Evolutionary conservation across 2,329 filamentous ascomycete species (phyloP).

Genomic region (Aspergillus ochraceoroseus): DNA sequence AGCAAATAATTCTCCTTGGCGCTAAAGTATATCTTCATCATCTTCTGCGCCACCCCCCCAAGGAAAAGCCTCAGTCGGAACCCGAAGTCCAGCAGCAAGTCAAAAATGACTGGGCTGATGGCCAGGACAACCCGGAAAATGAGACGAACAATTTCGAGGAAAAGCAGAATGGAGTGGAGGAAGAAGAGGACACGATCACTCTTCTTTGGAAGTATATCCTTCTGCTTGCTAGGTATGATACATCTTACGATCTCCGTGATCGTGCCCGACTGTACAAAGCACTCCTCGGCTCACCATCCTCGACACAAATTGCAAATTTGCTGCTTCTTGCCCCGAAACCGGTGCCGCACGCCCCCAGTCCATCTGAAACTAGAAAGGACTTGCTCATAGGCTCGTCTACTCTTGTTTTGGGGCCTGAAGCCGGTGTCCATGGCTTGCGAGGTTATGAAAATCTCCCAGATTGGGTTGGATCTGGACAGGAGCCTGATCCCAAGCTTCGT

Average conservation of each 20-base stretch:
- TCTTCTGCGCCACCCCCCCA: constrained; percentile 52
- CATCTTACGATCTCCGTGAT: constrained; percentile 90
- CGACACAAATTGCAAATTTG: constrained; percentile 77
- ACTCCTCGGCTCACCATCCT: constrained; percentile 68
- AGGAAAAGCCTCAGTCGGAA: constrained; percentile 24
- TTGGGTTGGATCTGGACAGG: constrained; percentile 75
- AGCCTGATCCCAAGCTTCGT: constrained; percentile 71
- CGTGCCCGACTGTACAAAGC: constrained; percentile 82
- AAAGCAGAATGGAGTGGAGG: constrained; percentile 22
- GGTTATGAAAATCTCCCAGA: constrained; percentile 76
- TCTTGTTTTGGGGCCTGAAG: constrained; percentile 73
- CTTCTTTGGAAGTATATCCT: constrained; percentile 80
- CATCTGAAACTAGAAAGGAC: constrained; percentile 74
- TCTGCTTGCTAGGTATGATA: constrained; percentile 83
- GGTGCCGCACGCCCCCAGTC: constrained; percentile 82
- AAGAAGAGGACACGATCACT: constrained; percentile 58
- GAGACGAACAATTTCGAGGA: constrained; percentile 18
- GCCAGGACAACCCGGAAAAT: constrained; percentile 27
- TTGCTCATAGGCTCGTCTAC: constrained; percentile 79
- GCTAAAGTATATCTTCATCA: constrained; percentile 96
- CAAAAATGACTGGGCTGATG: constrained; percentile 33
- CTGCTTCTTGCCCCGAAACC: constrained; percentile 92
- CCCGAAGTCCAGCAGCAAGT: constrained; percentile 26
- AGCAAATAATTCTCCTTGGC: constrained; percentile 85
- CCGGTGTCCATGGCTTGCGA: constrained; percentile 65